Evolutionary conservation across 768 basidiomycete genomes (phyloP).

Genomic region (Chalciporus chontae): DNA sequence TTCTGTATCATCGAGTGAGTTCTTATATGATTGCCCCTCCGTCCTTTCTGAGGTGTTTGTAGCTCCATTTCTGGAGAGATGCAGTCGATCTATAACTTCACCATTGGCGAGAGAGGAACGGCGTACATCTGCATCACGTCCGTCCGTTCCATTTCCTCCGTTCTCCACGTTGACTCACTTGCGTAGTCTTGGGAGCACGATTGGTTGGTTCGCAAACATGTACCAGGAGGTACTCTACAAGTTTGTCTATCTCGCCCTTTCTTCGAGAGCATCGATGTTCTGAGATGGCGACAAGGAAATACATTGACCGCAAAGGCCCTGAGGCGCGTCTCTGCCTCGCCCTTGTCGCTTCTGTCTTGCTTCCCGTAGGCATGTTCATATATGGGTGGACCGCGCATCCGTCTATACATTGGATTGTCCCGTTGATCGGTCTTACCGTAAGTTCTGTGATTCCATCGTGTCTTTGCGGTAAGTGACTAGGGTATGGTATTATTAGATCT

Average conservation of each 20-base stretch:
- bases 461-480: not conserved
- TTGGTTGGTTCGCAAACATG: slow-evolving; percentile 45
- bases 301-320: slow-evolving; percentile 33
- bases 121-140: slow-evolving; percentile 58
- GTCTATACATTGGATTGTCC: slow-evolving; percentile 56
- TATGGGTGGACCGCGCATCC: slow-evolving; percentile 66
- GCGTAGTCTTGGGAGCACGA: slow-evolving; percentile 49
- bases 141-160: slow-evolving; percentile 12
- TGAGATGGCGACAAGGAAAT: slow-evolving; percentile 21
- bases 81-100: slow-evolving; percentile 54
- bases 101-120: slow-evolving; percentile 54
- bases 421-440: slow-evolving; percentile 26
- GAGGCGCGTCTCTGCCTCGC: slow-evolving; percentile 63
- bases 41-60: slow-evolving; percentile 4
- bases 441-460: not conserved
- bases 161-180: not conserved
- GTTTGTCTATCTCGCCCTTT: slow-evolving; percentile 28
- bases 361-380: slow-evolving; percentile 64
- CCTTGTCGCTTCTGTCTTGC: slow-evolving; percentile 49
- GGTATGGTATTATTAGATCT: slow-evolving; percentile 34
- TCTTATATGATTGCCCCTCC: not conserved
- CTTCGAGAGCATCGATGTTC: not conserved
- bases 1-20: slow-evolving; percentile 63
- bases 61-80: slow-evolving; percentile 61
- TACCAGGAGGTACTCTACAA: slow-evolving; percentile 50